Evolutionary conservation across 805 yeast species (phyloP).

Genomic region (Yarrowia bubula): DNA sequence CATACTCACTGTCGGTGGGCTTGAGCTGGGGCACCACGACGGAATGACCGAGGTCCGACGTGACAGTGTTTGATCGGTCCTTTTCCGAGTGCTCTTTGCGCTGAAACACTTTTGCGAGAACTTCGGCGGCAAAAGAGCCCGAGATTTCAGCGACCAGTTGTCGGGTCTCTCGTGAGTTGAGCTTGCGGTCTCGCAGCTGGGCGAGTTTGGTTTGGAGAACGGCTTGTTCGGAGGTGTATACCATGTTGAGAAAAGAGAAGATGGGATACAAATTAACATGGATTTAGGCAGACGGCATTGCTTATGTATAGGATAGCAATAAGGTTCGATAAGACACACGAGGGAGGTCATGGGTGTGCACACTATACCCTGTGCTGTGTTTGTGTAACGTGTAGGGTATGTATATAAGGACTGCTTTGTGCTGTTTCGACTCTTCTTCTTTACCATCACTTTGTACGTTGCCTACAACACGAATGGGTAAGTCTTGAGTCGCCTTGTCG

Average conservation of each 20-base stretch:
- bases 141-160: slow-evolving; percentile 33
- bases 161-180: slow-evolving; percentile 32
- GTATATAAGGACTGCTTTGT: too few relatives aligned
- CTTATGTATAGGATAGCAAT: background rate
- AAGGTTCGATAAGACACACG: too few relatives aligned
- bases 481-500: too few relatives aligned
- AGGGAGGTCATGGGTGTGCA: too few relatives aligned
- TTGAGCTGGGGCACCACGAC: slow-evolving; percentile 29
- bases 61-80: slow-evolving; percentile 12
- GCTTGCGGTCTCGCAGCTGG: slow-evolving; percentile 32
- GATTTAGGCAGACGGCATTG: background rate
- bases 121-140: slow-evolving; percentile 36
- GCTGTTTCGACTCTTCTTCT: too few relatives aligned
- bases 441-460: too few relatives aligned
- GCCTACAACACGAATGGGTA: too few relatives aligned
- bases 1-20: slow-evolving; percentile 29
- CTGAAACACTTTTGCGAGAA: slow-evolving; percentile 30
- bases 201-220: slow-evolving; percentile 34
- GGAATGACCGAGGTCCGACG: slow-evolving; percentile 28
- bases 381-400: too few relatives aligned
- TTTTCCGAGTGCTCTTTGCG: background rate
- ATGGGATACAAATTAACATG: background rate
- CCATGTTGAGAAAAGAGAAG: background rate
- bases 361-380: too few relatives aligned
- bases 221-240: slow-evolving; percentile 34